Conservation (phyloP, 2,329 filamentous ascomycete species). For the Penicillium sp. region DNA sequence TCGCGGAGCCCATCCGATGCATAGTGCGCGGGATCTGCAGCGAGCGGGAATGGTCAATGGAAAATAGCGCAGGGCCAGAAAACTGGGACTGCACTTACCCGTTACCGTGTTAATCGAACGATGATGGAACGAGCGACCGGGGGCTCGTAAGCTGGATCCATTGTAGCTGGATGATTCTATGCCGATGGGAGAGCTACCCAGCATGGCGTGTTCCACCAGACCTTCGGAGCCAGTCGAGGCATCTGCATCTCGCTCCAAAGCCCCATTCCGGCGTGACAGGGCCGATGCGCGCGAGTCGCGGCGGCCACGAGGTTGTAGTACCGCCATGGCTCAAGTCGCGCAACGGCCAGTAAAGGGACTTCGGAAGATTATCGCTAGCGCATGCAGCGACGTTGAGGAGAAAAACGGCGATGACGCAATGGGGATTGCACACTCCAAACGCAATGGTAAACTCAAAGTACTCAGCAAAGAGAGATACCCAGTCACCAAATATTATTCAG, state of each 20-base stretch:
- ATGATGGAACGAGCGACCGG: conserved; percentile 43
- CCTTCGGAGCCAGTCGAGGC: conserved; percentile 15
- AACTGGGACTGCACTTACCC: conserved; percentile 26
- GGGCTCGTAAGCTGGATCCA: conserved; percentile 36
- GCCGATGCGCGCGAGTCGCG: conserved; percentile 27
- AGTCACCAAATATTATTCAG: too few relatives aligned
- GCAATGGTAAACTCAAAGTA: too few relatives aligned
- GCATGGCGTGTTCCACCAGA: conserved; percentile 27
- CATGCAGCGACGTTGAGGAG: conserved; percentile 16
- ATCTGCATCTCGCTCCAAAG: conserved; percentile 20
- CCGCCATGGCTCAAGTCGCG: conserved; percentile 22
- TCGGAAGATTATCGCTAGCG: conserved; percentile 19
- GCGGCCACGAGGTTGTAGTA: conserved; percentile 28
- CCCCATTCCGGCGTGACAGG: conserved; percentile 21
- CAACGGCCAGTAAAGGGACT: conserved; percentile 7
- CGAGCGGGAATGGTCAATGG: conserved; percentile 35
- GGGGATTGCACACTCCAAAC: conserved; percentile 1
- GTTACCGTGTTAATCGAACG: conserved; percentile 41
- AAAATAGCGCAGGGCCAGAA: conserved; percentile 2
- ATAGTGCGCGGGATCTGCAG: conserved; percentile 64
- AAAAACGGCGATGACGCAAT: conserved; percentile 17
- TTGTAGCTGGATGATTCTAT: conserved; percentile 28
- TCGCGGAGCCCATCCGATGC: conserved; percentile 71
- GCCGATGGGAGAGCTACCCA: conserved; percentile 26
- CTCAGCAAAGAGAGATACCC: too few relatives aligned